Conservation (phyloP, 2,329 filamentous ascomycete species). For the Beauveria australis region DNA sequence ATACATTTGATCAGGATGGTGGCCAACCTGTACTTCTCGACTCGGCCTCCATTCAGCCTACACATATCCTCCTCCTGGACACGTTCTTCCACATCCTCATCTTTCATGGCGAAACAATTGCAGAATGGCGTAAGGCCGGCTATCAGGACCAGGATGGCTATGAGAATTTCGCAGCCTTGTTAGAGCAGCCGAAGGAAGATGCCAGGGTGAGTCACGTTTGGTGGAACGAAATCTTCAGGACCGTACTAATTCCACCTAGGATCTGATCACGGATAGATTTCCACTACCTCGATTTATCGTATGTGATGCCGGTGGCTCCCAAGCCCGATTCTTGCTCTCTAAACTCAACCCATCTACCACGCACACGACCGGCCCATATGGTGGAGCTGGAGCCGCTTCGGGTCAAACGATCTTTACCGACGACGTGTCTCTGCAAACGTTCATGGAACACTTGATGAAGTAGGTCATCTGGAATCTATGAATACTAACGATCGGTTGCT, state of each 20-base stretch:
- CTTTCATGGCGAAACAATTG: conserved; percentile 96
- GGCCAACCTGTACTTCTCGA: conserved; percentile 90
- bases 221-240: background rate
- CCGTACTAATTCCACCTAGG: conserved; percentile 42
- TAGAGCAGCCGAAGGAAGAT: conserved; percentile 94
- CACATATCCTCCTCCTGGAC: conserved; percentile 87
- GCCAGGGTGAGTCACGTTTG: conserved; percentile 59
- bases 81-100: conserved; percentile 99
- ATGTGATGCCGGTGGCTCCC: conserved; percentile 95
- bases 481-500: conserved; percentile 10
- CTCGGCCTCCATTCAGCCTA: conserved; percentile 90
- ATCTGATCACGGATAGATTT: conserved; percentile 94
- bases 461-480: conserved; percentile 36
- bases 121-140: conserved; percentile 94
- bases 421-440: conserved; percentile 94
- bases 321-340: conserved; percentile 91
- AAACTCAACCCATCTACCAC: conserved; percentile 98
- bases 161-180: conserved; percentile 81
- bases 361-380: conserved; percentile 87
- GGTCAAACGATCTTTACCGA: conserved; percentile 99
- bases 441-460: conserved; percentile 99
- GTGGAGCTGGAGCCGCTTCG: conserved; percentile 73
- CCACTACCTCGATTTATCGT: conserved; percentile 98
- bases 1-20: conserved; percentile 93
- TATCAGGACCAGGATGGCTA: conserved; percentile 98